Base-by-base conservation (phyloP, 108 stramenopile genomes). In the Nitzschia palea region DNA sequence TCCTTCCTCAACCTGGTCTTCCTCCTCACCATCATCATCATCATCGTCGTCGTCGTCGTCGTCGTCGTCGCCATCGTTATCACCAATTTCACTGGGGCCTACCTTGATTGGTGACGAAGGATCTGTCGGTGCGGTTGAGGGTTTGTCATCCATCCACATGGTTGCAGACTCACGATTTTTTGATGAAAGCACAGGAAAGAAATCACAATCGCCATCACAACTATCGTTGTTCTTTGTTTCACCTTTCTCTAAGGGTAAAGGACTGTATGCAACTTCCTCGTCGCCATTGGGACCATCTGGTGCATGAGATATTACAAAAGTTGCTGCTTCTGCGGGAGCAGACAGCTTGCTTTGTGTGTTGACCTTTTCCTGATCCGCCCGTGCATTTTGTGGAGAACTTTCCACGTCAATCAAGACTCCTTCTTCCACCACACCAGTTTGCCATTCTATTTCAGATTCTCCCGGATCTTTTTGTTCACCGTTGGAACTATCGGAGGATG, bases 391-490 rank as follows among this genome's bases (percentile, higher is more conserved):
- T 18, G 47, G 47, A 8, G n/a, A 8, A 48, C 32, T 32, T 18
- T 44, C 65, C 1, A 65, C 30, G 23, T 65, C 65, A 37, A 65
- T 65, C 34, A 65, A 32, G 3, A 36, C 23, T 8, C 65, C 65
- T 37, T 65, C 65, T 34, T 53, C 51, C 2, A 52, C 29, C 6
- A 53, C 65, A 5, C 44, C 44, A 18, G 65, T 65, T 27, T 65
- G 51, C 65, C 65, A 65, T 36, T 65, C 65, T 26, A 65, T 65
- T 53, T 62, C 60, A 1, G 52, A 62, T 29, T 62, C 61, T 20
- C 30, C 18, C 26, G 45, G 47, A 8, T 47, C 68, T 27, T 52
- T 20, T 10, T 37, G 34, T n/a, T 8, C 52, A 12, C 14, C 50
- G 22, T 62, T 28, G 4, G 37, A 45, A 29, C 22, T 40, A 35